Evolutionary conservation across 1,284 basidiomycete genomes (phyloP).

Genomic region (Mycena citricolor): DNA sequence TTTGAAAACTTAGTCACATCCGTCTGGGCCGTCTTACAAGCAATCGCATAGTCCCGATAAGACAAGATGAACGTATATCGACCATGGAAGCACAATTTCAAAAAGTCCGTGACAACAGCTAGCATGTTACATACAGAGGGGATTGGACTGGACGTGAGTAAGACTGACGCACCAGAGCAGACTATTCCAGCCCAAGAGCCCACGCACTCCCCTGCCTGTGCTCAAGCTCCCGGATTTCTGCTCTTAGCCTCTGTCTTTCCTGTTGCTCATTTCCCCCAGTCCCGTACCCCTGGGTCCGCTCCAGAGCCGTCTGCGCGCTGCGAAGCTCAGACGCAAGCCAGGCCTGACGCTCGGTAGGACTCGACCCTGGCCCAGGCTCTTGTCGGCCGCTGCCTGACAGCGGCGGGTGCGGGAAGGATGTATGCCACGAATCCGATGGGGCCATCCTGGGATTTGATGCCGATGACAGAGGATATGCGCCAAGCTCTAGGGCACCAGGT

Average conservation of each 20-base stretch:
- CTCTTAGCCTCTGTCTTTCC: constrained; percentile 2
- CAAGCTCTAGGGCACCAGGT: constrained; percentile 13
- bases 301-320: constrained; percentile 10
- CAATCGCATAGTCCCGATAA: too few species aligned
- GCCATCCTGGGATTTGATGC: not conserved
- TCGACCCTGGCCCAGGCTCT: constrained; percentile 6
- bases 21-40: too few species aligned
- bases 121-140: too few species aligned
- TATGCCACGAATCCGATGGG: constrained; percentile 9
- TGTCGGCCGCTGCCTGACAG: too few species aligned
- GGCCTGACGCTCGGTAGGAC: constrained; percentile 16
- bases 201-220: constrained; percentile 16
- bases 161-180: too few species aligned
- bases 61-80: too few species aligned
- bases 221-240: constrained; percentile 16
- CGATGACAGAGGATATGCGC: constrained; percentile 10
- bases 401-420: not conserved
- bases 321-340: constrained; percentile 19
- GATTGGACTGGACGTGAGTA: too few species aligned
- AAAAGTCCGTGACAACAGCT: too few species aligned
- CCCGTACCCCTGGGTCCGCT: too few species aligned
- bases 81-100: too few species aligned
- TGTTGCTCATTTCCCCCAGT: not conserved
- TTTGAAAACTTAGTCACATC: too few species aligned
- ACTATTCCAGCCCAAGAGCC: constrained; percentile 17